A percentile compares a stretch with the other conserved stretches of the same genome.
phyloP scores from a whole-genome alignment of 192 early-diverging fungal genomes.

The Thamnidium elegans region DNA sequence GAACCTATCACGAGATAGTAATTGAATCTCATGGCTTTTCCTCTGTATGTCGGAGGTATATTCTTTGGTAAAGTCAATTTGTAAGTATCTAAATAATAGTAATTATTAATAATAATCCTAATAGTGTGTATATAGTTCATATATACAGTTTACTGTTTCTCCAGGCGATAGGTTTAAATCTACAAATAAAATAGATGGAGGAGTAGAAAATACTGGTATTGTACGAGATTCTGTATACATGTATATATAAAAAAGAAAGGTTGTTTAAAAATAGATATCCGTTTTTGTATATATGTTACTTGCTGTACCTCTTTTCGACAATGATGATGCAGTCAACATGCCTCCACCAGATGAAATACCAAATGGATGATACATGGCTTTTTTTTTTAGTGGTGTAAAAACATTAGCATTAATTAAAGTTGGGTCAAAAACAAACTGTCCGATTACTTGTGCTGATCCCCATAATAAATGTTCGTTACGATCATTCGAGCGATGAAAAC shows the following conservation, averaged over 20 bases:
- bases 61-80: conserved; percentile 54
- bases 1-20: conserved; percentile 69
- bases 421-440: conserved; percentile 68
- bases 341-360: neutral
- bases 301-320: no score
- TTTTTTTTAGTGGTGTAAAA: conserved; percentile 59
- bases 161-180: conserved; percentile 65
- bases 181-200: conserved; percentile 75
- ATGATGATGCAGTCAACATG: no score
- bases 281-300: no score
- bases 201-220: conserved; percentile 70
- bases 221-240: conserved; percentile 20
- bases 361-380: conserved; percentile 64
- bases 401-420: conserved; percentile 51
- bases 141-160: conserved; percentile 66
- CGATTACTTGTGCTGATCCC: conserved; percentile 77
- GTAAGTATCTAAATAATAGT: conserved; percentile 48
- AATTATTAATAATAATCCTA: neutral
- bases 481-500: neutral
- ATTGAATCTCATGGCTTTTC: conserved; percentile 62
- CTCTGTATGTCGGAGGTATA: conserved; percentile 67
- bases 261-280: no score
- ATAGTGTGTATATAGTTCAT: neutral
- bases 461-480: conserved; percentile 53
- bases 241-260: no score